These are phyloP conservation scores for Pestalotiopsis sp. DNA, from an alignment of 2,329 filamentous ascomycete genomes.

Conservation along the genomic window DNA sequence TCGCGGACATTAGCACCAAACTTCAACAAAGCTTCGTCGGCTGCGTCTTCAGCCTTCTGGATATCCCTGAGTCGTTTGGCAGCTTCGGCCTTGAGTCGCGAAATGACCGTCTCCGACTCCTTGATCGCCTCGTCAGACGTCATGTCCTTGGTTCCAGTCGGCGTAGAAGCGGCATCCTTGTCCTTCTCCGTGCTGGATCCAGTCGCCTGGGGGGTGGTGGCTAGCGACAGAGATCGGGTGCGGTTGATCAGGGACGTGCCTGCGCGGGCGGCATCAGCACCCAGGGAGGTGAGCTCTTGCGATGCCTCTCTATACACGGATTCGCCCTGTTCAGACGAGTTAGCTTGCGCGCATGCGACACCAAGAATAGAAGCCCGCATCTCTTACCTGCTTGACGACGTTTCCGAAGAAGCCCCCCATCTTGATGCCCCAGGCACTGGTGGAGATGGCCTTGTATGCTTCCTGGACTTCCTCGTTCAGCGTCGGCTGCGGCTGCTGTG, in stretches of 20 bases:
- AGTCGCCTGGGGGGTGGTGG: constrained; percentile 37
- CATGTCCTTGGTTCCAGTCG: constrained; percentile 43
- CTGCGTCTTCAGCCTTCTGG: constrained; percentile 90
- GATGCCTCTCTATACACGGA: constrained; percentile 81
- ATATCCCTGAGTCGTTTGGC: constrained; percentile 85
- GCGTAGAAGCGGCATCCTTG: constrained; percentile 42
- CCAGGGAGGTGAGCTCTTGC: constrained; percentile 79
- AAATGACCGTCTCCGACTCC: constrained; percentile 69
- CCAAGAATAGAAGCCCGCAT: background rate
- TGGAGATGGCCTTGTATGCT: constrained; percentile 90
- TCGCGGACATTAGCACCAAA: constrained; percentile 89
- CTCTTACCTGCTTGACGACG: constrained; percentile 83
- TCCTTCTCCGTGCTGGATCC: constrained; percentile 37
- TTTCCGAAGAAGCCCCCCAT: constrained; percentile 88
- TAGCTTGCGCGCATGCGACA: background rate
- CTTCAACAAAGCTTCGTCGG: constrained; percentile 89
- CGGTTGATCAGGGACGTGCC: constrained; percentile 69
- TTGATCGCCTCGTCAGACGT: constrained; percentile 45
- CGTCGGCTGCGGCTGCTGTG: constrained; percentile 43
- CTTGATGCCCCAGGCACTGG: constrained; percentile 86
- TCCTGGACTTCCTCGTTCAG: constrained; percentile 91
- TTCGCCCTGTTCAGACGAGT: constrained; percentile 62
- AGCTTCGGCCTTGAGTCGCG: constrained; percentile 76
- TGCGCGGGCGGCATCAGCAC: constrained; percentile 78
- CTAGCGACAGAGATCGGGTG: constrained; percentile 74